A percentile compares a stretch with the other conserved stretches of the same genome.
Conservation (phyloP, 495 filamentous ascomycete genomes). For the Penicillium diatomitis region DNA sequence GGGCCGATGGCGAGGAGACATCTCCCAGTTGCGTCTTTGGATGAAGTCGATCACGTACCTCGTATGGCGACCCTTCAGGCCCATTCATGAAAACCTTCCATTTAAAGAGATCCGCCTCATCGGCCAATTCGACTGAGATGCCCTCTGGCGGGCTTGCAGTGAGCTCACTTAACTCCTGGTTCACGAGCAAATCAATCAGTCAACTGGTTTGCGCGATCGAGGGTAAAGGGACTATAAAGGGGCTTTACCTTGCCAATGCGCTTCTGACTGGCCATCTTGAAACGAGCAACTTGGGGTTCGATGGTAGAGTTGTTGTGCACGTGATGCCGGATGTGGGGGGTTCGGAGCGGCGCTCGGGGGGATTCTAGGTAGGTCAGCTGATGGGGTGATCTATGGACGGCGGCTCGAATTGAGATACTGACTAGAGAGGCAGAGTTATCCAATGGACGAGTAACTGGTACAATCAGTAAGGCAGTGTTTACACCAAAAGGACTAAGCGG, state of each 20-base stretch:
- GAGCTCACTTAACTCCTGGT: constrained; percentile 66
- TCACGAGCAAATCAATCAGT: constrained; percentile 1
- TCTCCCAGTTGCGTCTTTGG: not conserved
- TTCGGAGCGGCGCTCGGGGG: not conserved
- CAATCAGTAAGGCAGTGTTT: no score
- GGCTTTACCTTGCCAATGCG: constrained; percentile 49
- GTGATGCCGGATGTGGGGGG: constrained; percentile 9
- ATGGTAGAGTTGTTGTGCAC: constrained; percentile 4
- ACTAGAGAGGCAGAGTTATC: no score
- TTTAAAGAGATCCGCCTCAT: constrained; percentile 67
- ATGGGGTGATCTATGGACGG: no score
- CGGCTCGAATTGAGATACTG: no score
- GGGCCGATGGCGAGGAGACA: not conserved
- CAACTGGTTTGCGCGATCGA: not conserved
- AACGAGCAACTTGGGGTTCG: no score
- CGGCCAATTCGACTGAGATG: constrained; percentile 53
- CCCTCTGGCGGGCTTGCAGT: constrained; percentile 52
- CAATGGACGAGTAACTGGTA: no score
- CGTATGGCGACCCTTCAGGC: constrained; percentile 61
- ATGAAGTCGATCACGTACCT: constrained; percentile 31
- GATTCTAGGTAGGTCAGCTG: no score
- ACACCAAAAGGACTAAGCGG: no score
- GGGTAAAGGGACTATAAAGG: not conserved
- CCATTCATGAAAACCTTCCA: constrained; percentile 78
- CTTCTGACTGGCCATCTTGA: constrained; percentile 44